Evolutionary conservation across 2,329 filamentous ascomycete genomes (phyloP), one percentile per base, ranked within the genome.

Genomic region (Juglanconis juglandina): DNA sequence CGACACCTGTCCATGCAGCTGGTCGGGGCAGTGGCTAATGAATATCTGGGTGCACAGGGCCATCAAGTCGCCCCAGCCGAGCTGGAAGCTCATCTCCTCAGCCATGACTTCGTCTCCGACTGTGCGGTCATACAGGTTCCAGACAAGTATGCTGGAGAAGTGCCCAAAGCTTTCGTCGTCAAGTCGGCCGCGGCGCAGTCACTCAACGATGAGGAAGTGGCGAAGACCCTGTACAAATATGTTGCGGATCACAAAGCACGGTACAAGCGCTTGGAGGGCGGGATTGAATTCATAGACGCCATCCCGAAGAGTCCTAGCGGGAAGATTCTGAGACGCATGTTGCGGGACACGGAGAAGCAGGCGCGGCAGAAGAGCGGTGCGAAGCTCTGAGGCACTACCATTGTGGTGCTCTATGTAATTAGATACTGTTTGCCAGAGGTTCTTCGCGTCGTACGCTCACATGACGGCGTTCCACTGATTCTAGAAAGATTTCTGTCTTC

Each of bases 61-160:
- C 73, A 84, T 53, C 87, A 90, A 82, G 87, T 90, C 34, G 87
- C 87, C 4, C 87, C 87, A 0, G 87, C 87, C 1, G 87, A 90
- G 67, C 80, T 90, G 2, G 87, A 90, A 73, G 84, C 86, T 4
- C 85, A 88, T 67, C 75, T 90, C n/a, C 81, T 90, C 11, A 81
- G 83, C 0, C 87, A 90, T 68, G 82, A 83, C 0, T 78, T 80
- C 7, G 87, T 90, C 30, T 81, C 82, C 13, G 87, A 90, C 69
- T 87, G 84, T 64, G 84, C 87, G 6, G 87, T 90, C 5, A 88
- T 90, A 64, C 84, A 83, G 9, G 76, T 89, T 2, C 85, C 83
- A 0, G 73, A 81, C 39, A 73, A 77, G 7, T 74, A 77, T 52
- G 79, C 80, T 10, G 81, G 79, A 0, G 83, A 86, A 66, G 75